Conservation (phyloP, 2,329 filamentous ascomycete genomes). For the Claviceps digitariae region DNA sequence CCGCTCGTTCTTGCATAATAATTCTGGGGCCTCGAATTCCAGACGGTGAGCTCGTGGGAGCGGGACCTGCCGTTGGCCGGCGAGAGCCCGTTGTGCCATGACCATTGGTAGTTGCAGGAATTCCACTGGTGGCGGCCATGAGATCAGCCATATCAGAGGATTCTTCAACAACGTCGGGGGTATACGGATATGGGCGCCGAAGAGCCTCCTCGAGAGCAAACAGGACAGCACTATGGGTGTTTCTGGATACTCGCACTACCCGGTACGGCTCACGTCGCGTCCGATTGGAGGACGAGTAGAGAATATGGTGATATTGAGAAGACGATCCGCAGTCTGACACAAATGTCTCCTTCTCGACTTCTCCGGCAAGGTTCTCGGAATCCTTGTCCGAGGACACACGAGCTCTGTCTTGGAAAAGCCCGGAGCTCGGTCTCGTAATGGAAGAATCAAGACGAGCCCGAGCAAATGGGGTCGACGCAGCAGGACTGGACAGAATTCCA, state of each 20-base stretch:
- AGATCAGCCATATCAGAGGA: slow-evolving; percentile 88
- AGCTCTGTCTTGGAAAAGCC: slow-evolving; percentile 15
- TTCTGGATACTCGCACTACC: slow-evolving; percentile 57
- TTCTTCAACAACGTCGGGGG: slow-evolving; percentile 72
- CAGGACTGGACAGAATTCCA: slow-evolving; percentile 30
- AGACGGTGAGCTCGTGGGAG: slow-evolving; percentile 40
- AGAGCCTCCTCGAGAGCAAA: slow-evolving; percentile 87
- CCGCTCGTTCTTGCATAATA: slow-evolving; percentile 79
- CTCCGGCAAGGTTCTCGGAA: slow-evolving; percentile 36
- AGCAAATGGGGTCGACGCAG: slow-evolving; percentile 8
- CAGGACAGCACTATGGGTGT: slow-evolving; percentile 80
- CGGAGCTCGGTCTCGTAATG: slow-evolving; percentile 28
- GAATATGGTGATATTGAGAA: slow-evolving; percentile 12
- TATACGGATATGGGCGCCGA: slow-evolving; percentile 69
- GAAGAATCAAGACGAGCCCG: slow-evolving; percentile 8
- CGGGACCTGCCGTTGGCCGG: slow-evolving; percentile 34
- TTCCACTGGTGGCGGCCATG: slow-evolving; percentile 41
- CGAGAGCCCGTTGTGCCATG: slow-evolving; percentile 31
- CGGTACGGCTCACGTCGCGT: slow-evolving; percentile 29
- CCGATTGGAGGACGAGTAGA: slow-evolving; percentile 18
- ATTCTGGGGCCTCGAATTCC: slow-evolving; percentile 74
- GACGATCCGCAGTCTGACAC: slow-evolving; percentile 13
- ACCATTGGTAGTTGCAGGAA: slow-evolving; percentile 39
- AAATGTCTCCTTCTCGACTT: slow-evolving; percentile 26
- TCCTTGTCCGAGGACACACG: slow-evolving; percentile 19